These are phyloP conservation scores for Ophiorrhiza pumila DNA, from an alignment of 257 asterid species.

Conservation along the genomic window DNA sequence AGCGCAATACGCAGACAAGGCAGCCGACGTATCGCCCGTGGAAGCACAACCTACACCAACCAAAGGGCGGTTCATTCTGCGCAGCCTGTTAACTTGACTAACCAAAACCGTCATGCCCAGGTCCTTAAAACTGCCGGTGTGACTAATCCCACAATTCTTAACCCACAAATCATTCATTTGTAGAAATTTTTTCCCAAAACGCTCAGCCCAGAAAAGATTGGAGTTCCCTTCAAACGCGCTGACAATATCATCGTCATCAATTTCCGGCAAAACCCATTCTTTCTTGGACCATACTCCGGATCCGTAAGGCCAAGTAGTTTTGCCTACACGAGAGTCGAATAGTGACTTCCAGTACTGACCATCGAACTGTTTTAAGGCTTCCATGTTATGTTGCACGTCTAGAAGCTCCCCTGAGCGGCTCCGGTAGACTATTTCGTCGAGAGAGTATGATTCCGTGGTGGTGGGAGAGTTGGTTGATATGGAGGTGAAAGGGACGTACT, in stretches of 20 bases:
- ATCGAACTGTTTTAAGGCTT: conserved; percentile 46
- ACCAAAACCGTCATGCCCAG: conserved; percentile 59
- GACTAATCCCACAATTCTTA: conserved; percentile 57
- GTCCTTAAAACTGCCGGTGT: conserved; percentile 62
- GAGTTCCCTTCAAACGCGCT: conserved; percentile 59
- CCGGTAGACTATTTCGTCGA: conserved; percentile 58
- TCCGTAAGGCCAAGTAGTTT: conserved; percentile 62
- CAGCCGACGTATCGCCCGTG: conserved; percentile 70
- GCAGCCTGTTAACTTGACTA: conserved; percentile 54
- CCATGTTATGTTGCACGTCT: conserved; percentile 61
- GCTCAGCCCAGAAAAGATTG: conserved; percentile 55
- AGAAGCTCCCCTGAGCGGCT: conserved; percentile 56
- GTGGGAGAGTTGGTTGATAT: conserved; percentile 33
- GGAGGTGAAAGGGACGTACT: conserved; percentile 56
- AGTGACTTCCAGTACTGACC: conserved; percentile 50
- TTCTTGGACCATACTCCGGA: conserved; percentile 73
- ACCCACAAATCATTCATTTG: conserved; percentile 58
- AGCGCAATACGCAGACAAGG: conserved; percentile 56
- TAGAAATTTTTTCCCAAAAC: conserved; percentile 41
- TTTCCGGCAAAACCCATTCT: conserved; percentile 56
- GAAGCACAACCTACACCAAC: conserved; percentile 63
- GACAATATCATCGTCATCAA: conserved; percentile 45
- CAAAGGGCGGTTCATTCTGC: conserved; percentile 39
- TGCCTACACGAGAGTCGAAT: conserved; percentile 58
- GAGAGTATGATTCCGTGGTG: conserved; percentile 47